These are phyloP conservation scores for Alternaria panax DNA, from an alignment of 2,329 filamentous ascomycete species.

Conservation along the genomic window DNA sequence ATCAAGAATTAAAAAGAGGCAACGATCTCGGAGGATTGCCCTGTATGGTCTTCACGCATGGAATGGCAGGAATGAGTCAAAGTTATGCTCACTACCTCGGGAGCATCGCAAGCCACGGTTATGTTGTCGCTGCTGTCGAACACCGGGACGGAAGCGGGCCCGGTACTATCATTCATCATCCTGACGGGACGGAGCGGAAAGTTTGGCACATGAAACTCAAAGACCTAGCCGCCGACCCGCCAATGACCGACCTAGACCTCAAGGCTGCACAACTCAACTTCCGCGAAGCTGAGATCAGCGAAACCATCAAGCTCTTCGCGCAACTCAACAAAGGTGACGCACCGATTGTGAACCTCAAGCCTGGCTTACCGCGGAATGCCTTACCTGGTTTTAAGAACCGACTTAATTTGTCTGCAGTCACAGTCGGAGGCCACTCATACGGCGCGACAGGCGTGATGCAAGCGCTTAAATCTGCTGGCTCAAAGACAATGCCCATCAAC, in stretches of 20 bases:
- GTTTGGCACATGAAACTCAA: slow-evolving; percentile 50
- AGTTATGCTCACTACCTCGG: slow-evolving; percentile 57
- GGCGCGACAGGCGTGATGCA: slow-evolving; percentile 70
- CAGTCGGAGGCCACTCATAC: slow-evolving; percentile 70
- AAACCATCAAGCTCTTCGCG: slow-evolving; percentile 53
- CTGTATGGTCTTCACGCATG: slow-evolving; percentile 57
- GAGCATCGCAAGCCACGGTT: slow-evolving; percentile 56
- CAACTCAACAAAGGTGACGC: slow-evolving; percentile 50
- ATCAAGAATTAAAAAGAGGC: slow-evolving; percentile 36
- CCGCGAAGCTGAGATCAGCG: slow-evolving; percentile 56
- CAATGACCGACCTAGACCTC: slow-evolving; percentile 46
- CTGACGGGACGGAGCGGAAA: slow-evolving; percentile 40
- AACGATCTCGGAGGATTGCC: slow-evolving; percentile 45
- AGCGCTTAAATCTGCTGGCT: slow-evolving; percentile 61
- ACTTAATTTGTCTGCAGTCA: slow-evolving; percentile 63
- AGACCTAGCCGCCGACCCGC: slow-evolving; percentile 43
- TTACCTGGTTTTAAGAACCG: slow-evolving; percentile 59
- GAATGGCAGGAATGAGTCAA: slow-evolving; percentile 56
- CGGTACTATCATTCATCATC: slow-evolving; percentile 51
- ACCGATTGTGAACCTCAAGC: slow-evolving; percentile 53
- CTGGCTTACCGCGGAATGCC: slow-evolving; percentile 57
- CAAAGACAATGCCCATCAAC: slow-evolving; percentile 56
- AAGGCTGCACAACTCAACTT: slow-evolving; percentile 55
- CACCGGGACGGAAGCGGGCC: slow-evolving; percentile 58
- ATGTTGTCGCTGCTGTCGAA: slow-evolving; percentile 56